Conservation (phyloP, 1,284 basidiomycete species). For the Sanghuangporus sanghuang region DNA sequence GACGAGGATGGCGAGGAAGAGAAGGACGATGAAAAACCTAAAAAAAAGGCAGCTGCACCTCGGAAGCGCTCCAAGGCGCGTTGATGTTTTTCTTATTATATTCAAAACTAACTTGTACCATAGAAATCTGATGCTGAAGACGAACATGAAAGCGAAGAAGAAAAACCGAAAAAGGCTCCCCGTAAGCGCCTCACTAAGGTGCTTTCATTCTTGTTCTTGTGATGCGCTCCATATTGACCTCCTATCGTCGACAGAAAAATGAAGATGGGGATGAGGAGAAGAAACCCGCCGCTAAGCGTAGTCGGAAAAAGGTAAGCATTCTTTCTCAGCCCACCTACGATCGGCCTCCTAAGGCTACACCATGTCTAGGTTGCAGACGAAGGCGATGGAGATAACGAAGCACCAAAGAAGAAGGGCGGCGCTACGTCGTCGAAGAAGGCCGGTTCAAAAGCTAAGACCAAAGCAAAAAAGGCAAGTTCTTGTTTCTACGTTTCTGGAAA, state of each 20-base stretch:
- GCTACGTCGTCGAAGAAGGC: conserved; percentile 18
- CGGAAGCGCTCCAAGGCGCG: conserved; percentile 30
- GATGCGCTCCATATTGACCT: background rate
- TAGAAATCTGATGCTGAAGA: conserved; percentile 30
- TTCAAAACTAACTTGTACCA: background rate
- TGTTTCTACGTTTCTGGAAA: background rate
- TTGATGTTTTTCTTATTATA: conserved; percentile 3
- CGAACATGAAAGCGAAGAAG: conserved; percentile 31
- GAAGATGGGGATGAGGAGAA: conserved; percentile 17
- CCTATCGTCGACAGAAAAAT: conserved; percentile 9
- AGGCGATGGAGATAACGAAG: conserved; percentile 23
- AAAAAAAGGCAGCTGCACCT: conserved; percentile 22
- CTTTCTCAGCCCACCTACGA: background rate
- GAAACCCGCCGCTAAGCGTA: conserved; percentile 10
- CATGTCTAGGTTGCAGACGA: conserved; percentile 6
- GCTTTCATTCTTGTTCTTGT: background rate
- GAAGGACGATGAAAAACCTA: conserved; percentile 30
- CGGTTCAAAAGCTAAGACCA: conserved; percentile 17
- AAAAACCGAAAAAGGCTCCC: conserved; percentile 32
- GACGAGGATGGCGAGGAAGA: conserved; percentile 20
- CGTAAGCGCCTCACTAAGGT: conserved; percentile 19
- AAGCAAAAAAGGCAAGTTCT: conserved; percentile 5
- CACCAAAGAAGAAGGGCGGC: conserved; percentile 30
- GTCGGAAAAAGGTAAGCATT: conserved; percentile 11
- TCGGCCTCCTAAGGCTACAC: background rate